Conservation (phyloP, 176 grass and related monocot genomes). For the Pontederia crassipes region DNA sequence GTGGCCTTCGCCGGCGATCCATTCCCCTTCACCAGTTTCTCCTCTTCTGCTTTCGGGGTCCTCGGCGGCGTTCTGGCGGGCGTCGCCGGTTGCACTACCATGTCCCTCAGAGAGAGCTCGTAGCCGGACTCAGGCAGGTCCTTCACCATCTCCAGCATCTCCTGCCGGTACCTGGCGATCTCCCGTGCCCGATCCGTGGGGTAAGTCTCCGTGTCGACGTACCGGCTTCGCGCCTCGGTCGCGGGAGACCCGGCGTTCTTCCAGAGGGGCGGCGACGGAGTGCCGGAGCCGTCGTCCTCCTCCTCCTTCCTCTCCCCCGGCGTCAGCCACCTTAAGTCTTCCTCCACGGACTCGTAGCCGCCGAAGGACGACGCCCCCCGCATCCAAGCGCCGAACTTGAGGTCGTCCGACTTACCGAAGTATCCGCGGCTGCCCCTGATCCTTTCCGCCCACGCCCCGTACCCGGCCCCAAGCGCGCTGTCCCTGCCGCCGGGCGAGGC, state of each 20-base stretch:
- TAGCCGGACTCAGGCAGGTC: slow-evolving; percentile 53
- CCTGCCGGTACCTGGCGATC: slow-evolving; percentile 65
- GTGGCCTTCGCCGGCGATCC: too few species aligned
- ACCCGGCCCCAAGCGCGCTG: background rate
- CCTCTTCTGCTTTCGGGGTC: background rate
- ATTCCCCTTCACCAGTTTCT: background rate
- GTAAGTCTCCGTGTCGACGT: background rate
- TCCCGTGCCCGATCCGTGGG: slow-evolving; percentile 32
- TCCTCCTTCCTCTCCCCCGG: background rate
- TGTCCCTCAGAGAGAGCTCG: slow-evolving; percentile 86
- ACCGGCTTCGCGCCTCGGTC: slow-evolving; percentile 10
- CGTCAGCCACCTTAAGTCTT: slow-evolving; percentile 32
- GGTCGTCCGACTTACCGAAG: background rate
- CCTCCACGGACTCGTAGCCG: background rate
- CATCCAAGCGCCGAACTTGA: background rate
- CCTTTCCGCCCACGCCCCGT: slow-evolving; percentile 10
- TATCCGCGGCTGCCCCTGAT: slow-evolving; percentile 3
- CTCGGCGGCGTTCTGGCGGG: background rate
- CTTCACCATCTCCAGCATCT: slow-evolving; percentile 83
- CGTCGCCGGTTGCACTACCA: slow-evolving; percentile 36
- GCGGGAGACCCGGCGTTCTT: background rate
- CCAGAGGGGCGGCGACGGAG: slow-evolving; percentile 53
- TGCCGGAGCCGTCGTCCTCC: slow-evolving; percentile 21
- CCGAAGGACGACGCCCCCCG: background rate
- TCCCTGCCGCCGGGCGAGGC: background rate